Conservation (phyloP, 768 basidiomycete species). For the Tephrocybe sp. region DNA sequence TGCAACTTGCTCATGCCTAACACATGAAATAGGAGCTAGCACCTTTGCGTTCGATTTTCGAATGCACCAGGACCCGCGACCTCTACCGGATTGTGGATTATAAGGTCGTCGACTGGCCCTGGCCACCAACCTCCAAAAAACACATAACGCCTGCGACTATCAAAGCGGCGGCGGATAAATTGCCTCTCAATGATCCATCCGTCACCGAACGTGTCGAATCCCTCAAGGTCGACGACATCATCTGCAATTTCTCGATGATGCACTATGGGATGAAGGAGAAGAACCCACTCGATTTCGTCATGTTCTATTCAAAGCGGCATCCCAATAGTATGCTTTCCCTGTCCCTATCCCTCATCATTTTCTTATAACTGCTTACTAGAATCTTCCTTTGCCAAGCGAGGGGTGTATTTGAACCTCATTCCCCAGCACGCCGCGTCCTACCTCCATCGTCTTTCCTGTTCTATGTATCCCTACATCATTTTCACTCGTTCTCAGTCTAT, state of each 20-base stretch:
- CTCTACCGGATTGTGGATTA: conserved; percentile 73
- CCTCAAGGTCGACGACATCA: conserved; percentile 50
- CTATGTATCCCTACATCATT: too few relatives aligned
- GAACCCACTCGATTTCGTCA: conserved; percentile 69
- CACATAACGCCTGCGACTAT: conserved; percentile 44
- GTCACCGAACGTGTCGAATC: conserved; percentile 27
- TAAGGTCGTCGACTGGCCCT: conserved; percentile 47
- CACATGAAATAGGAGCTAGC: conserved; percentile 53
- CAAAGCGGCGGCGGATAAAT: conserved; percentile 38
- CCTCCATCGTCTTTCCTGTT: too few relatives aligned
- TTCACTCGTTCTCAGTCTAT: too few relatives aligned
- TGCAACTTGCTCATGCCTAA: too few relatives aligned
- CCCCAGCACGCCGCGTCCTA: conserved; percentile 72
- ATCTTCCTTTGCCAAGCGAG: conserved; percentile 42
- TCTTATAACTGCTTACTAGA: conserved; percentile 28
- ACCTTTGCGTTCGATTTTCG: conserved; percentile 57
- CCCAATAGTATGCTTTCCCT: conserved; percentile 46
- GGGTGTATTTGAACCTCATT: conserved; percentile 65
- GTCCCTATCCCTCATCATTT: neutral
- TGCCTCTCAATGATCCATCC: conserved; percentile 20
- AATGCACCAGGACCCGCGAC: conserved; percentile 60
- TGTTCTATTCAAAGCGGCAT: conserved; percentile 71
- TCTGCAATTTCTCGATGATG: conserved; percentile 63
- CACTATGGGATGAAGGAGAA: conserved; percentile 76
- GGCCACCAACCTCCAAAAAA: conserved; percentile 32